Conservation (phyloP, 225 moss, liverwort and hornwort genomes). For the Pseudoscleropodium purum region DNA sequence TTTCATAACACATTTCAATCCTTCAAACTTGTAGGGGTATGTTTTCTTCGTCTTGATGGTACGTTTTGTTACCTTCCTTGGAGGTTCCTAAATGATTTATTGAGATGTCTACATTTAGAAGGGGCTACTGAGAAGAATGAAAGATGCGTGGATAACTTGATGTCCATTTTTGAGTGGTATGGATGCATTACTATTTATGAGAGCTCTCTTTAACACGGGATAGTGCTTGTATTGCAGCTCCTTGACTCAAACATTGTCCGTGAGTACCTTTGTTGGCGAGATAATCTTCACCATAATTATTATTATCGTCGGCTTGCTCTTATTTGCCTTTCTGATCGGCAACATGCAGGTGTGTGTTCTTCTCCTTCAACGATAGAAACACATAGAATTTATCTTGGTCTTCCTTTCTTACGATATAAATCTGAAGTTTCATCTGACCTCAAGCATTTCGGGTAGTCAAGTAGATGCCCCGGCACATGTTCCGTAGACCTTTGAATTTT, state of each 20-base stretch:
- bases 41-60: background rate
- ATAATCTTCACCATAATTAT: conserved; percentile 49
- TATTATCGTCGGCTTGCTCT: conserved; percentile 48
- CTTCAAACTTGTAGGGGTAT: background rate
- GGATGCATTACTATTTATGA: background rate
- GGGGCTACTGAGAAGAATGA: background rate
- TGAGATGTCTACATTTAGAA: background rate
- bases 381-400: background rate
- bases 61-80: background rate
- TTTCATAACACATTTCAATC: background rate
- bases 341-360: conserved; percentile 45
- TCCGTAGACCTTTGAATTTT: background rate
- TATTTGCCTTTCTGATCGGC: conserved; percentile 59
- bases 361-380: background rate
- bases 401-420: background rate
- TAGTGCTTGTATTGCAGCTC: conserved; percentile 24
- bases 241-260: conserved; percentile 38
- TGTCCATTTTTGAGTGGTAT: background rate
- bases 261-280: conserved; percentile 43
- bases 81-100: background rate
- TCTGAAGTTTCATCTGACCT: background rate
- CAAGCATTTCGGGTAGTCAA: background rate
- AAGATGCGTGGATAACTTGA: background rate
- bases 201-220: background rate
- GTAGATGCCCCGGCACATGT: background rate